phyloP scores from a whole-genome alignment of 148 eudicot genomes.

The Chenopodium berlandieri region DNA sequence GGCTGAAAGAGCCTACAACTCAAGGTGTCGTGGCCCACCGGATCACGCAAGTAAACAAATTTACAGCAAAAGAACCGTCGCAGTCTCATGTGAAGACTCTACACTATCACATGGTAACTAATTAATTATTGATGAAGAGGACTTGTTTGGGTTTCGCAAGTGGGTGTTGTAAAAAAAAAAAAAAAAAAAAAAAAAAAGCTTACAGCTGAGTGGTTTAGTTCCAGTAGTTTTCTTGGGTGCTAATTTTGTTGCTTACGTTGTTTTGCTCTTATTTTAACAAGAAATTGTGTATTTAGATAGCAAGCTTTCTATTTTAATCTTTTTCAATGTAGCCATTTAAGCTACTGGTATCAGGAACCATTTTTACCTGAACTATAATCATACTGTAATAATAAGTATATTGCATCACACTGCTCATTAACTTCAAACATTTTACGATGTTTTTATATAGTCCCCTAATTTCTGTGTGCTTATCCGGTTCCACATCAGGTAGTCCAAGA shows the following conservation, averaged over 20 bases:
- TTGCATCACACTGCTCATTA: background rate
- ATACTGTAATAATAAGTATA: constrained; percentile 1
- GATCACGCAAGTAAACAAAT: constrained; percentile 25
- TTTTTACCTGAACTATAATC: constrained; percentile 2
- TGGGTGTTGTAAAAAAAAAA: background rate
- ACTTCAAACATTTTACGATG: background rate
- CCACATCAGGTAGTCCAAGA: background rate
- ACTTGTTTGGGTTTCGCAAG: constrained; percentile 25
- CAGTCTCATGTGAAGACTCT: constrained; percentile 10
- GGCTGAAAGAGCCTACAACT: constrained; percentile 6
- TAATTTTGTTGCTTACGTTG: background rate
- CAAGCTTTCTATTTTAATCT: background rate
- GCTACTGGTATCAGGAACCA: background rate
- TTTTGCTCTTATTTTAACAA: background rate
- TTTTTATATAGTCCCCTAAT: background rate
- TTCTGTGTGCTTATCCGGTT: background rate
- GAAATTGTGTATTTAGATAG: background rate
- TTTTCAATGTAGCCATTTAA: background rate
- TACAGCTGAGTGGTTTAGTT: constrained; percentile 5
- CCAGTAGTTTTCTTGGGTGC: constrained; percentile 12
- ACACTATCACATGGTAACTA: constrained; percentile 9
- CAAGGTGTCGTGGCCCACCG: constrained; percentile 13
- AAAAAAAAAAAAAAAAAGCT: background rate
- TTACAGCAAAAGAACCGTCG: constrained; percentile 15
- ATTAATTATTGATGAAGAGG: background rate